Percentiles rank a stretch among this genome's conserved stretches.
Evolutionary conservation across 345 rosid genomes (phyloP).

Genomic region (Dipteronia sinensis): DNA sequence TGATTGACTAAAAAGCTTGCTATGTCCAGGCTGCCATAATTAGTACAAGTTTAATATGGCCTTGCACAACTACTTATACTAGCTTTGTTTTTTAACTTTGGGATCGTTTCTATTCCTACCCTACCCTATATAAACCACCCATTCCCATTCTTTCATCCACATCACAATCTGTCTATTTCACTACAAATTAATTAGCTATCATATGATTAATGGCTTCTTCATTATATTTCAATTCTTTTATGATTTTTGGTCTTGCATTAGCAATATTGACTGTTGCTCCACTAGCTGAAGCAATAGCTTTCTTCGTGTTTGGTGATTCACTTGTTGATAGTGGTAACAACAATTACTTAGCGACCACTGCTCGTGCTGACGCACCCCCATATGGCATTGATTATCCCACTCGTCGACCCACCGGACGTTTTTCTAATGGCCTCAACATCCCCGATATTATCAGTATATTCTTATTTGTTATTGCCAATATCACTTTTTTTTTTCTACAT

Average conservation of each 20-base stretch:
- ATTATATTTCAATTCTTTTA: neutral
- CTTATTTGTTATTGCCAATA: neutral
- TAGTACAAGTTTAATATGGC: too few species aligned
- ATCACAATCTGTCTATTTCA: neutral
- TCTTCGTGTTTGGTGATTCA: constrained; percentile 75
- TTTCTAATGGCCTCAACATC: constrained; percentile 72
- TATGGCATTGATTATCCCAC: constrained; percentile 77
- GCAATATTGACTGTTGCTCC: neutral
- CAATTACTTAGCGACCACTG: constrained; percentile 60
- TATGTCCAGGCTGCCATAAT: too few species aligned
- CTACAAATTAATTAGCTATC: too few species aligned
- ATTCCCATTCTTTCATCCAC: neutral
- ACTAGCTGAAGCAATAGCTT: constrained; percentile 50
- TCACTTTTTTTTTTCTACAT: too few species aligned
- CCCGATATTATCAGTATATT: constrained; percentile 60
- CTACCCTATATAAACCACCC: constrained; percentile 14
- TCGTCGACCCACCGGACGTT: constrained; percentile 60
- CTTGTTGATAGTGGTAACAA: constrained; percentile 78
- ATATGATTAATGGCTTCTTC: constrained; percentile 17
- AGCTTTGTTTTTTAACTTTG: too few species aligned
- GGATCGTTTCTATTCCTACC: too few species aligned
- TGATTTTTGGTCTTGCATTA: constrained; percentile 13
- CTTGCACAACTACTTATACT: neutral
- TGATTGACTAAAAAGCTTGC: neutral
- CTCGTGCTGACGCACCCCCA: constrained; percentile 70